Base-by-base conservation (phyloP, 2,329 filamentous ascomycete species). In the Diaporthe destruens region DNA sequence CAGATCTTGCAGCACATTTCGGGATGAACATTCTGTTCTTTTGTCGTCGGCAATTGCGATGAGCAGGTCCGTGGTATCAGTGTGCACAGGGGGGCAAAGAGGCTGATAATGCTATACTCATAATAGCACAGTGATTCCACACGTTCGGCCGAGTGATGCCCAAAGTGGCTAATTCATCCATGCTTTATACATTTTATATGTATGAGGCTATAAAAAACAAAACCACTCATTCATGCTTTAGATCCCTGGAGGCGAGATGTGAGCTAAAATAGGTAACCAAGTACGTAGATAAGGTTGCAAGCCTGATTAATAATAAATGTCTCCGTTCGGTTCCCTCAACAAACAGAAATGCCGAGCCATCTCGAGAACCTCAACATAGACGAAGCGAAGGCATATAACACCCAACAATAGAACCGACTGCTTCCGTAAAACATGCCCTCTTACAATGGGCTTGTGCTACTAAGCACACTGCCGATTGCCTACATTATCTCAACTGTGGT, bases 401-500 rank as follows among this genome's bases (percentile, higher is more conserved):
- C 32, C 7, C 9, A 14, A 18, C 12, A 20, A 3, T n/a, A 25
- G 7, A 11, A 14, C 8, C 8, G 20, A 6, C 20, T 2, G 8
- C 39, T 14, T 6, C 6, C 11, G 14, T 20, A 12, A 7, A 39
- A 53, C 6, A 66, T 66, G 61, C 9, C 32, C 20, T 66, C 20
- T 47, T 29, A 12, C n/a, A 12, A 12, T 11, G 29, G 47, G 14
- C 29, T 66, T 12, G 44, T 32, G 61, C 29, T 66, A 5, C 25
- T 66, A 16, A 25, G 61, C 61, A 66, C 61, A 34, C 32, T 53
- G 7, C 12, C 32, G 25, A 9, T 71, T 7, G 25, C 23, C 42
- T 55, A 25, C 18, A 18, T 71, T n/a, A 16, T 57, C 20, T 57
- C n/a, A 29, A 39, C 54, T 34, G 70, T 42, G 12, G 12, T 72